Evolutionary conservation across 1,284 basidiomycete genomes (phyloP).

Genomic region (Coniferiporia sulphurascens): DNA sequence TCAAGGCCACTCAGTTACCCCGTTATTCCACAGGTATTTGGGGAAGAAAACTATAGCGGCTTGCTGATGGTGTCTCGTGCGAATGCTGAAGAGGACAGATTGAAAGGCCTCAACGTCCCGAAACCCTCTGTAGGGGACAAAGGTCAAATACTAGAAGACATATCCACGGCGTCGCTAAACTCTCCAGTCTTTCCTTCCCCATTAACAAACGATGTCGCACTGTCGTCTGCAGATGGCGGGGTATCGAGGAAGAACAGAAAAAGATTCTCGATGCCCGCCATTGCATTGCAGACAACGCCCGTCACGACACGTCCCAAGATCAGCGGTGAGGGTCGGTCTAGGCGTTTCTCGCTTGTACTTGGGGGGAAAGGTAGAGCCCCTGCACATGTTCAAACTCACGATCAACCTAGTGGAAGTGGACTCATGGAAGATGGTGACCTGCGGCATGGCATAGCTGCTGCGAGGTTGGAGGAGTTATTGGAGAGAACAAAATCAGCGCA

Average conservation of each 20-base stretch:
- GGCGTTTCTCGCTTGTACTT: slow-evolving; percentile 55
- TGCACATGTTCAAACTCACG: background rate
- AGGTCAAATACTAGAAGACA: slow-evolving; percentile 4
- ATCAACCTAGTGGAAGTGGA: background rate
- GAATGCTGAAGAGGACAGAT: background rate
- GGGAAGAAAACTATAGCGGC: background rate
- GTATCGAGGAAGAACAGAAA: slow-evolving; percentile 59
- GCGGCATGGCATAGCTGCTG: slow-evolving; percentile 31
- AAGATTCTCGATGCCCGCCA: slow-evolving; percentile 67
- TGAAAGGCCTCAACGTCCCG: background rate
- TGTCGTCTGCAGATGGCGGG: slow-evolving; percentile 31
- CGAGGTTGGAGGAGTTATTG: slow-evolving; percentile 35
- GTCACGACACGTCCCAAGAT: slow-evolving; percentile 54
- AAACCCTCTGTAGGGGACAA: background rate
- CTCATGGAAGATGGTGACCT: slow-evolving; percentile 18
- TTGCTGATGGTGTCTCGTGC: background rate
- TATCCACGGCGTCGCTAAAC: background rate
- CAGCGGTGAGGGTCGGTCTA: slow-evolving; percentile 35
- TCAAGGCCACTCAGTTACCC: slow-evolving; percentile 17
- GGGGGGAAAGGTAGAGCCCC: slow-evolving; percentile 30
- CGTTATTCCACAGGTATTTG: slow-evolving; percentile 16
- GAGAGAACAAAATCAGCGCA: slow-evolving; percentile 23
- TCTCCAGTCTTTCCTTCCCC: slow-evolving; percentile 18
- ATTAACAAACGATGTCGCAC: slow-evolving; percentile 17
- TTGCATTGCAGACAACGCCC: slow-evolving; percentile 66